These are phyloP conservation scores for Lepidium didymum DNA, from an alignment of 345 rosid species.

Conservation along the genomic window DNA sequence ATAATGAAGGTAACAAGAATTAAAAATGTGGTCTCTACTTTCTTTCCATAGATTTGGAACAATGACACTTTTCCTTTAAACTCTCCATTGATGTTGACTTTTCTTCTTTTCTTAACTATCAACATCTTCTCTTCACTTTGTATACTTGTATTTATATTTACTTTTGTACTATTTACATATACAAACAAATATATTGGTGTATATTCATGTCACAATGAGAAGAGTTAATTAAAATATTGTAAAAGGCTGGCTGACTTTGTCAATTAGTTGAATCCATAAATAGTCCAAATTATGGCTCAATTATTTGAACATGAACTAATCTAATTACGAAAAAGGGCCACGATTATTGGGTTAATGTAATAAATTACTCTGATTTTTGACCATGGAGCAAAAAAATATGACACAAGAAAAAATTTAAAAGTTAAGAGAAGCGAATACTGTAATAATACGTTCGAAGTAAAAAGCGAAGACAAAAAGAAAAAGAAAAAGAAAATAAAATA, in stretches of 20 bases:
- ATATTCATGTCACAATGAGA: not conserved
- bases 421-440: too few relatives aligned
- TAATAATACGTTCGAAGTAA: too few relatives aligned
- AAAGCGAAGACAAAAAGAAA: too few relatives aligned
- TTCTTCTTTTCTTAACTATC: not conserved
- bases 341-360: too few relatives aligned
- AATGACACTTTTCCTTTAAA: slow-evolving; percentile 13
- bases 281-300: not conserved
- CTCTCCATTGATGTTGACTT: slow-evolving; percentile 13
- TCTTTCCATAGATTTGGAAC: slow-evolving; percentile 13
- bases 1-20: slow-evolving; percentile 24
- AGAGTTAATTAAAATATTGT: not conserved
- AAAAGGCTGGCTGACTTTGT: not conserved
- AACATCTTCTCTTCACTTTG: slow-evolving; percentile 8
- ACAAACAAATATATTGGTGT: not conserved
- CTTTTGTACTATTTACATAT: not conserved
- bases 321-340: not conserved
- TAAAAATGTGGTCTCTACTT: slow-evolving; percentile 25
- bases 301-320: not conserved
- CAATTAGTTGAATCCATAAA: not conserved
- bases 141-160: not conserved
- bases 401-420: too few relatives aligned
- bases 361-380: too few relatives aligned
- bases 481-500: too few relatives aligned
- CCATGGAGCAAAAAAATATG: too few relatives aligned